Conservation (phyloP, 1,139 yeast genomes). For the Blastobotrys buckinghamii region DNA sequence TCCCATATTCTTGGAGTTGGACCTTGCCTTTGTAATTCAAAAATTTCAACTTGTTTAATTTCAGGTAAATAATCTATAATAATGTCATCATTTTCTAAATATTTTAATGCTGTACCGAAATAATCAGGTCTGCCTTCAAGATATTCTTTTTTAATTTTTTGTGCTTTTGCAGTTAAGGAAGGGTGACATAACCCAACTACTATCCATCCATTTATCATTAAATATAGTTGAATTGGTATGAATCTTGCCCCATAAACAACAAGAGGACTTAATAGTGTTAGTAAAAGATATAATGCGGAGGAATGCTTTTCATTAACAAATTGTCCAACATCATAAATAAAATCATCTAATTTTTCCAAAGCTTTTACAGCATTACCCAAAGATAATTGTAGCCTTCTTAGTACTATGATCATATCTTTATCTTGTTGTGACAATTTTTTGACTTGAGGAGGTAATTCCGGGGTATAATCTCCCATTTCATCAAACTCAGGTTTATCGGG, state of each 20-base stretch:
- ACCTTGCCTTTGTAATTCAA: constrained; percentile 65
- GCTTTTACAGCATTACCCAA: constrained; percentile 51
- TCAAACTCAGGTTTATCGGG: constrained; percentile 15
- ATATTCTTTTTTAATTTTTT: constrained; percentile 19
- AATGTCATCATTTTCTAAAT: constrained; percentile 44
- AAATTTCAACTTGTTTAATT: constrained; percentile 56
- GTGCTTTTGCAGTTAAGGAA: constrained; percentile 33
- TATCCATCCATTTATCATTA: constrained; percentile 55
- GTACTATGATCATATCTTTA: constrained; percentile 39
- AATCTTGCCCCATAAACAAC: constrained; percentile 52
- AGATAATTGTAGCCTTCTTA: constrained; percentile 59
- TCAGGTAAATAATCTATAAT: constrained; percentile 67
- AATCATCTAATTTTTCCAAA: constrained; percentile 49
- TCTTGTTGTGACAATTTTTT: constrained; percentile 9
- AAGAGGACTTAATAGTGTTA: constrained; percentile 40
- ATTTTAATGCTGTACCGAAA: constrained; percentile 25
- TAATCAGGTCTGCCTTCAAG: constrained; percentile 21
- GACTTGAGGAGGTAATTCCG: constrained; percentile 9
- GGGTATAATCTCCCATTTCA: constrained; percentile 15
- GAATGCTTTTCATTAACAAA: constrained; percentile 67
- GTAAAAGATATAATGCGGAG: constrained; percentile 46
- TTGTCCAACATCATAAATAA: constrained; percentile 60
- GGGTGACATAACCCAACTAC: constrained; percentile 52
- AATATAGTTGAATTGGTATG: constrained; percentile 60
- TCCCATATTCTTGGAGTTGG: constrained; percentile 58